Base-by-base conservation (phyloP, 805 yeast genomes). In the Phaffomyces antillensis region DNA sequence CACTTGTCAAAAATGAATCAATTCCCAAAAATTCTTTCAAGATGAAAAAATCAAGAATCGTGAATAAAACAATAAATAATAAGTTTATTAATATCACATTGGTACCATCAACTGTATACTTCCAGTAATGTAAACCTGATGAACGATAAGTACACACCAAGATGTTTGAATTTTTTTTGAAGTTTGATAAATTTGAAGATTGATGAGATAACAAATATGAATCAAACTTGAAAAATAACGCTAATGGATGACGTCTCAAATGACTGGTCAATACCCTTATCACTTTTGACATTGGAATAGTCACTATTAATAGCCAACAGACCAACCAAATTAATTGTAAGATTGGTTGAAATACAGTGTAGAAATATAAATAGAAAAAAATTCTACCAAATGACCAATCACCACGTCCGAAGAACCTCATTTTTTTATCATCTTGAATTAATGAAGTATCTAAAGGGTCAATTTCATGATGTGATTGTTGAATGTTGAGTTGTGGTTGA, bases 101-200 rank as follows among this genome's bases (percentile, higher is more conserved):
- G 3, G 97, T 90, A 48, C 99, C 99, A 52, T 87, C 97, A 40
- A 93, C 86, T 0, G 99, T 93, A 64, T 86, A 90, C 69, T 93
- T 93, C 70, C 90, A 93, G 66, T 93, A 93, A 62, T 89, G 96
- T 61, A 79, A 74, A 1, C 98, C 98, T 52, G 88, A 80, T 45
- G 95, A 87, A 58, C 98, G 77, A 66, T 88, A 91, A 1, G 98
- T 90, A 65, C 96, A 89, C 36, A 93, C 70, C 41, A 93, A 64
- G 45, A 93, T 79, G 55, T 77, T 74, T 40, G 78, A 71, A 40
- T 73, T 68, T 25, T 61, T 59, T 39, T 43, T 48, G 40, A 39
- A 30, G 17, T 48, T 34, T 52, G 36, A 30, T 37, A 26, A 16
- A 18, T 39, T 23, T 33, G 40, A 9, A 28, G 30, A 5, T 17